phyloP scores from a whole-genome alignment of 1,284 basidiomycete species.

The Rhodotorula sp. region DNA sequence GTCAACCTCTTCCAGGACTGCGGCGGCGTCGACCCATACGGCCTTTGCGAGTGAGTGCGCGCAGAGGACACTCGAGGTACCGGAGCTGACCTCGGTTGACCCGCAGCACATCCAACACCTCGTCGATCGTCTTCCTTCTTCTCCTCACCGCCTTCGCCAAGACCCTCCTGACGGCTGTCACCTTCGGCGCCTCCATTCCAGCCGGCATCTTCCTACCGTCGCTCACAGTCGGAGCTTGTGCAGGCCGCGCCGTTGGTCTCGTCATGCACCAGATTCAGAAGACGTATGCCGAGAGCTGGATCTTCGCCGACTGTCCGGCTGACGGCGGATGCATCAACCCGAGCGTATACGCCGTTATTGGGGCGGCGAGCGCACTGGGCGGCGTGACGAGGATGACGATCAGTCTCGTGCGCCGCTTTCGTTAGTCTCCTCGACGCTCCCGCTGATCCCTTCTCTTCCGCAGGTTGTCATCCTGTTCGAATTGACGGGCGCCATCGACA shows the following conservation, averaged over 20 bases:
- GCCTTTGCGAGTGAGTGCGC: conserved; percentile 61
- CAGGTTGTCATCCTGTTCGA: conserved; percentile 95
- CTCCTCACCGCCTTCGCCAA: conserved; percentile 59
- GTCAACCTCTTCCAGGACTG: conserved; percentile 83
- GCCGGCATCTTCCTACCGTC: conserved; percentile 98
- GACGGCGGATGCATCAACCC: conserved; percentile 71
- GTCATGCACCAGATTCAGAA: conserved; percentile 74
- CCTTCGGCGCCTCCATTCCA: conserved; percentile 90
- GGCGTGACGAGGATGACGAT: conserved; percentile 75
- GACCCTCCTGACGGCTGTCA: conserved; percentile 78
- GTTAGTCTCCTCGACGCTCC: not conserved
- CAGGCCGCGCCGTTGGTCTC: conserved; percentile 85
- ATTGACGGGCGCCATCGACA: conserved; percentile 88
- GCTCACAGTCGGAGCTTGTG: conserved; percentile 91
- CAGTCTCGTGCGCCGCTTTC: conserved; percentile 54
- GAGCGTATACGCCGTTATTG: conserved; percentile 78
- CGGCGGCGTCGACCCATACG: conserved; percentile 60
- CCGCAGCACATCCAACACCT: conserved; percentile 16
- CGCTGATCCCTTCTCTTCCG: conserved; percentile 53
- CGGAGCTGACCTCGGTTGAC: not conserved
- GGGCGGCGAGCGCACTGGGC: conserved; percentile 73
- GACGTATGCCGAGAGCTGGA: conserved; percentile 60
- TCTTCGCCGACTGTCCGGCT: conserved; percentile 67
- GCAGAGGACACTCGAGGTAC: too few species aligned
- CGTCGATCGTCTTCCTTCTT: conserved; percentile 24